These are phyloP conservation scores for Clarkia xantiana DNA, from an alignment of 345 rosid species.

Conservation along the genomic window DNA sequence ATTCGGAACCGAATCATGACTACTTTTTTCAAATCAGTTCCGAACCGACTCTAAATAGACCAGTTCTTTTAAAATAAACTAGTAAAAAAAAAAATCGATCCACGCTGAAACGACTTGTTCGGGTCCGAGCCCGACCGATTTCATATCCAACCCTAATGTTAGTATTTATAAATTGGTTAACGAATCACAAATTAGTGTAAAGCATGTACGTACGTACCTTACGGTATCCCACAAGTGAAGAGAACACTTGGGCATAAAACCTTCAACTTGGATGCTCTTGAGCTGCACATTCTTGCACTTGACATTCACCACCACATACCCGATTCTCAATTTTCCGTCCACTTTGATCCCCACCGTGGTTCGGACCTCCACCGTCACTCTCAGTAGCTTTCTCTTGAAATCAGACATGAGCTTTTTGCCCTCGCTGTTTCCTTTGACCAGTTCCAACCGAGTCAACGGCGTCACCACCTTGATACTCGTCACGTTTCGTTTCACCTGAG, in stretches of 20 bases:
- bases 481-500: conserved; percentile 26
- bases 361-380: conserved; percentile 35
- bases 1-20: no score
- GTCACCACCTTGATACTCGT: conserved; percentile 46
- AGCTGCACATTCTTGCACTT: conserved; percentile 37
- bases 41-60: no score
- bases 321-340: conserved; percentile 22
- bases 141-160: no score
- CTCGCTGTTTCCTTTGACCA: conserved; percentile 20
- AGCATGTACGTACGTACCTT: no score
- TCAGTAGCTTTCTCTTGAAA: conserved; percentile 26
- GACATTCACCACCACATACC: conserved; percentile 36
- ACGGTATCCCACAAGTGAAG: conserved; percentile 44
- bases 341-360: conserved; percentile 39
- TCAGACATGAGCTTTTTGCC: conserved; percentile 23
- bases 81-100: no score
- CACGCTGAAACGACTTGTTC: no score
- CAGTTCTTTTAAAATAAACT: no score
- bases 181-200: no score
- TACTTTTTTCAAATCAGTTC: no score
- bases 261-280: conserved; percentile 28
- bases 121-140: no score
- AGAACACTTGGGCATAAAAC: conserved; percentile 43
- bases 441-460: conserved; percentile 11
- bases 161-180: no score